A percentile compares a stretch with the other conserved stretches of the same genome.
Conservation (phyloP, 345 rosid species). For the Gynandropsis gynandra region DNA sequence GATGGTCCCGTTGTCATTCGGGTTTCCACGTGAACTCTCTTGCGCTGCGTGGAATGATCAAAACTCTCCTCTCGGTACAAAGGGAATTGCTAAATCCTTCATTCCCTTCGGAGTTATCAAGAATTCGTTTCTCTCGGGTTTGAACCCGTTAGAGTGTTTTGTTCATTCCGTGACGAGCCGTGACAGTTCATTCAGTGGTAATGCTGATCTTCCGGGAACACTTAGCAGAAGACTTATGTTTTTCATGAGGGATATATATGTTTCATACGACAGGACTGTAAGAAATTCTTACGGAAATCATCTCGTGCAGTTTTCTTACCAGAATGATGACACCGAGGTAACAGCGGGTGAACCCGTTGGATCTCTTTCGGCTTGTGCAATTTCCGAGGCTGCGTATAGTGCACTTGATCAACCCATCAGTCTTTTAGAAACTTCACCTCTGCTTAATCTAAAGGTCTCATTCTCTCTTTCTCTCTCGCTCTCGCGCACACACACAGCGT, state of each 20-base stretch:
- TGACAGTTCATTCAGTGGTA: constrained; percentile 79
- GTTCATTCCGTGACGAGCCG: constrained; percentile 80
- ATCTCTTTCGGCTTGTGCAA: constrained; percentile 71
- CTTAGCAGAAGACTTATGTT: constrained; percentile 74
- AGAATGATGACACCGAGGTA: constrained; percentile 27
- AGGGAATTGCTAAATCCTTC: constrained; percentile 31
- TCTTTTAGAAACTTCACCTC: constrained; percentile 70
- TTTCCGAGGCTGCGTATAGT: constrained; percentile 93
- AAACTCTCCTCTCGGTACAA: constrained; percentile 20
- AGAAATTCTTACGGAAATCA: constrained; percentile 76
- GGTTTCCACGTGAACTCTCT: constrained; percentile 63
- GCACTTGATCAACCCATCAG: constrained; percentile 92
- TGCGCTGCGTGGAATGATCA: constrained; percentile 63
- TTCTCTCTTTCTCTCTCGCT: constrained; percentile 25
- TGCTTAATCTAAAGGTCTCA: constrained; percentile 62
- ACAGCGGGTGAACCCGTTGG: constrained; percentile 74
- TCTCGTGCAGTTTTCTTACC: constrained; percentile 63
- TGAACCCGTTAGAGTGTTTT: constrained; percentile 79
- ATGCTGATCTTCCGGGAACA: constrained; percentile 95
- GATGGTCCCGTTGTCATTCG: constrained; percentile 66
- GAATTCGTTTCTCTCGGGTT: constrained; percentile 62
- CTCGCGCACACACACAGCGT: background rate
- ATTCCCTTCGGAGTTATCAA: constrained; percentile 71
- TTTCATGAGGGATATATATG: constrained; percentile 71
- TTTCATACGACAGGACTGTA: constrained; percentile 83